Evolutionary conservation across 176 grass and related monocot genomes (phyloP), one percentile per base, ranked within the genome.

Genomic region (Carex parvula): DNA sequence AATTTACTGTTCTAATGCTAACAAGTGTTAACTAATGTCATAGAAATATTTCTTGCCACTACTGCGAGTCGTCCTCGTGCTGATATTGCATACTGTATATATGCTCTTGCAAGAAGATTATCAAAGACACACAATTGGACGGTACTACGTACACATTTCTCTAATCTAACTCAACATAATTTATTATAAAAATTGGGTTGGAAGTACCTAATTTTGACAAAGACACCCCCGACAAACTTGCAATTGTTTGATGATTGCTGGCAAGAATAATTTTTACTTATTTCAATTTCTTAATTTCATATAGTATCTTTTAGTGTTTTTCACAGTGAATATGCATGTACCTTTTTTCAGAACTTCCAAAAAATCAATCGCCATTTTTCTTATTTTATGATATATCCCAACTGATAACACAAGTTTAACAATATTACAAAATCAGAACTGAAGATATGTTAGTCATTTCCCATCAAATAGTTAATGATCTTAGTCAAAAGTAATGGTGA

Each of bases 61-160:
- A 87, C 95, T 0, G 86, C 72, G 0, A 88, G 17, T 60, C 84
- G 91, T n/a, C 95, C 92, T 46, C 90, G 91, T 64, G 91, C 90
- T 10, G 95, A 98, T 84, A 90, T 98, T 78, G 95, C 88, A 82
- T 98, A 94, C 39, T 93, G 90, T 56, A 98, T 94, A 65, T 98
- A 87, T 58, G 84, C 92, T 8, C 82, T 93, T 48, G 76, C 90
- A 11, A 94, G 92, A 88, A 91, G 93, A 61, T 78, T 98, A 81
- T 86, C 96, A 86, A 98, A 98, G 91, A 98, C 96, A 13, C 89
- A 63, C 68, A 98, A 87, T 26, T 98, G 95, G 95, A 98, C 87
- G 85, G 95, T 98, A 93, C 42, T 88, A 86, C n/a, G n/a, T n/a
- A n/a, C 70, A 85, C 65, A 80, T 64, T 41, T 33, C 9, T 58